Percentiles rank a stretch among this genome's conserved stretches.
These are phyloP conservation scores for Fusarium sp. DNA, from an alignment of 2,329 filamentous ascomycete genomes.

Conservation along the genomic window DNA sequence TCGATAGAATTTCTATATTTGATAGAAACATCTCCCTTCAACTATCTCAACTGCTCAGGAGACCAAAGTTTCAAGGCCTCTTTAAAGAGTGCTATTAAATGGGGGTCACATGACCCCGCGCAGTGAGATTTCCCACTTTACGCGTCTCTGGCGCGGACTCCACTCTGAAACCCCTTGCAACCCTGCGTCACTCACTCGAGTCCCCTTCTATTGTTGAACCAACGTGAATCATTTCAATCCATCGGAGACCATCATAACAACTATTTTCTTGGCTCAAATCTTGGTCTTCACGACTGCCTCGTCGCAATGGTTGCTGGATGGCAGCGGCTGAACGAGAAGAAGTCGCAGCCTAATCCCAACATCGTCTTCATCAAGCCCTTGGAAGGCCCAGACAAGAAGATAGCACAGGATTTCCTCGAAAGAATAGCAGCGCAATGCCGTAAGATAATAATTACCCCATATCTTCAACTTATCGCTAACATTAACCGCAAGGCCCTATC, in stretches of 20 bases:
- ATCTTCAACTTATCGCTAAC: slow-evolving; percentile 1
- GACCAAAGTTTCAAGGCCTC: not conserved
- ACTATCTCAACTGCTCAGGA: not conserved
- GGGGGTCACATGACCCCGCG: slow-evolving; percentile 30
- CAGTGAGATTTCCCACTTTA: slow-evolving; percentile 15
- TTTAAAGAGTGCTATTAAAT: not conserved
- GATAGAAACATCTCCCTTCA: not conserved
- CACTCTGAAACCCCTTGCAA: slow-evolving; percentile 1
- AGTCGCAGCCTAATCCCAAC: slow-evolving; percentile 78
- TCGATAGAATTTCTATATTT: not conserved
- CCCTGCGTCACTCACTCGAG: slow-evolving; percentile 24
- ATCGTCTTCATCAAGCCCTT: slow-evolving; percentile 90
- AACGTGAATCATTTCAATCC: not conserved
- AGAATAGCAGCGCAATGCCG: slow-evolving; percentile 84
- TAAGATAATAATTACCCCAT: slow-evolving; percentile 48
- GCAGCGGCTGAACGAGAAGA: slow-evolving; percentile 81
- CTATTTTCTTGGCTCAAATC: not conserved
- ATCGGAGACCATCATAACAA: not conserved
- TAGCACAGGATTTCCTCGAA: slow-evolving; percentile 78
- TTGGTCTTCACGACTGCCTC: not conserved
- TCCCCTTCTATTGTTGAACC: not conserved
- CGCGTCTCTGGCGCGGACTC: slow-evolving; percentile 15
- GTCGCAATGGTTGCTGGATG: slow-evolving; percentile 79
- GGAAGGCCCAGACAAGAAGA: slow-evolving; percentile 70
- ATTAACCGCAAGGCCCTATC: slow-evolving; percentile 65